Evolutionary conservation across 192 early-diverging fungal species (phyloP).

Genomic region (Rhizophagus prolifer): DNA sequence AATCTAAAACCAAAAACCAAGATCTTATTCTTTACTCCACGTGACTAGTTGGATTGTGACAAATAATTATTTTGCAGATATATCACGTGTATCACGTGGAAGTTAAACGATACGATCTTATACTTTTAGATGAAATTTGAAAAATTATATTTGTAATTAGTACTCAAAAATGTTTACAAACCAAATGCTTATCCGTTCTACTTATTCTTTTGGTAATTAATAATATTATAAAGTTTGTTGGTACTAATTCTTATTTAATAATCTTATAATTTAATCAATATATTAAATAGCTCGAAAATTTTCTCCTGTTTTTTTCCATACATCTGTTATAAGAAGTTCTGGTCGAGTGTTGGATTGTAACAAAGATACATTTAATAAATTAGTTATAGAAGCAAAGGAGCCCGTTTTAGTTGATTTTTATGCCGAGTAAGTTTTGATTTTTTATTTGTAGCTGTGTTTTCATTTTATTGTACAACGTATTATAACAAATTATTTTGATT

Average conservation of each 20-base stretch:
- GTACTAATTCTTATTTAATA: neutral
- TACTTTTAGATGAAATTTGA: too few species aligned
- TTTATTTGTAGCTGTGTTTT: neutral
- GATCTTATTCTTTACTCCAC: too few species aligned
- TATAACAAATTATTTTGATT: neutral
- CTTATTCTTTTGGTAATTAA: neutral
- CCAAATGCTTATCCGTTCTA: neutral
- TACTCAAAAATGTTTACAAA: neutral
- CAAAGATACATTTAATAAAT: conserved; percentile 55
- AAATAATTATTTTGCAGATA: too few species aligned
- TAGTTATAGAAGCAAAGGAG: conserved; percentile 58
- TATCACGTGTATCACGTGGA: too few species aligned
- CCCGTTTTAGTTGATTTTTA: conserved; percentile 84
- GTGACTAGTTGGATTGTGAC: too few species aligned
- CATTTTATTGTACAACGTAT: neutral
- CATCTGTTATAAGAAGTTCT: conserved; percentile 27
- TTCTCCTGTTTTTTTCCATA: conserved; percentile 29
- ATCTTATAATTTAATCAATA: neutral
- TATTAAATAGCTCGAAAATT: neutral
- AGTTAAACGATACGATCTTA: too few species aligned
- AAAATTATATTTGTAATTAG: neutral
- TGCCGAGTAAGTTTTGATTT: conserved; percentile 57
- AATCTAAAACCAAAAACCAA: too few species aligned
- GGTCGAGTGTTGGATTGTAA: conserved; percentile 60
- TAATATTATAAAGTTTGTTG: neutral